Evolutionary conservation across 129 eudicot species (phyloP), one percentile per base, ranked within the genome.

Genomic region (Silybum marianum): DNA sequence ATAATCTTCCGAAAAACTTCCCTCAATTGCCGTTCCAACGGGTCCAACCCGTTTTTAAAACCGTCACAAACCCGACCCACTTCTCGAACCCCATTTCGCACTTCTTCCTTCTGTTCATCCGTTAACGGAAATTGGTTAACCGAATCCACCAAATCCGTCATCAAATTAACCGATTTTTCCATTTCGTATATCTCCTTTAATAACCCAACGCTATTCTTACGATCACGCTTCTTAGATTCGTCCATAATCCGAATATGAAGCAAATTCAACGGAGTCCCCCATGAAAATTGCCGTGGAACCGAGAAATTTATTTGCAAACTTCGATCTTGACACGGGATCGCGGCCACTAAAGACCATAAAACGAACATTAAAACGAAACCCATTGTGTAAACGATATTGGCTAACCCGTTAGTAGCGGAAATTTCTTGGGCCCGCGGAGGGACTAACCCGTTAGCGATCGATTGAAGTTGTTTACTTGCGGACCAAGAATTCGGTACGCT

Each of bases 401-500:
- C 92, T 2, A 93, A 79, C 9, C 97, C 92, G 48, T 86, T 88
- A 38, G 92, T 88, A 24, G 97, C 87, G 0, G 92, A 75, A 75
- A 91, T 67, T 70, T 94, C 98, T 69, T 88, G 88, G 3, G 87
- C 60, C 42, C 88, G 87, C 0, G 98, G 98, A 14, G 91, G 90
- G 65, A 83, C 77, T 67, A 94, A 76, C 81, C 82, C 86, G 74
- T 70, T 88, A 44, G 95, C 95, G 21, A 94, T 90, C 11, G 83
- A 80, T 12, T 94, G 97, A 81, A 94, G 95, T 78, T 94, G 98
- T 85, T 91, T 94, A n/a, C 95, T 76, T 21, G 98, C 98, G 14
- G 98, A 94, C 98, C 98, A 94, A 51, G 90, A 72, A 18, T 86
- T 89, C 2, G 98, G 89, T 21, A 94, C 98, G 78, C 98, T 94